Percentiles rank a stretch among this genome's conserved stretches.
Conservation (phyloP, 495 filamentous ascomycete species). For the Penicillium paxilli region DNA sequence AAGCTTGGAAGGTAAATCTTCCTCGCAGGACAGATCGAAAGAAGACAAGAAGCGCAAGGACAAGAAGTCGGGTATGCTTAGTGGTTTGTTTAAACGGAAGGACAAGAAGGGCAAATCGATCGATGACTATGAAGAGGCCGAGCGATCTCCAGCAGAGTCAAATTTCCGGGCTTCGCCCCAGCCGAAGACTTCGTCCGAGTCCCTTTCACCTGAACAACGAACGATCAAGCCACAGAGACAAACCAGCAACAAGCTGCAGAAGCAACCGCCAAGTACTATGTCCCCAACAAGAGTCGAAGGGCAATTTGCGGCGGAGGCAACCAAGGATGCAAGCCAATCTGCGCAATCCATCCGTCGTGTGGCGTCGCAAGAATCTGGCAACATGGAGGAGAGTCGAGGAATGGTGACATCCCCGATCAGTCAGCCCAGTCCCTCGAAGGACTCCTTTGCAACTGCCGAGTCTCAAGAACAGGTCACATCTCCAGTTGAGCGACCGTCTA, state of each 20-base stretch:
- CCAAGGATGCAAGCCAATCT: slow-evolving; percentile 13
- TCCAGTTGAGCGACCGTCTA: slow-evolving; percentile 30
- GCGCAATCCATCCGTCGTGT: slow-evolving; percentile 43
- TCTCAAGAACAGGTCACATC: slow-evolving; percentile 23
- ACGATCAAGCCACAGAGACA: slow-evolving; percentile 72
- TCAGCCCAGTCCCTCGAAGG: slow-evolving; percentile 26
- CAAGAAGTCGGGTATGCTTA: slow-evolving; percentile 88
- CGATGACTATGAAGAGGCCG: slow-evolving; percentile 65
- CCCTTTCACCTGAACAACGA: slow-evolving; percentile 34
- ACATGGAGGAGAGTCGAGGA: slow-evolving; percentile 18
- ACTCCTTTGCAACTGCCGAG: slow-evolving; percentile 23
- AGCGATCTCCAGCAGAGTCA: slow-evolving; percentile 61
- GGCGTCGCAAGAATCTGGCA: slow-evolving; percentile 31
- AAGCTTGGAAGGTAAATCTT: slow-evolving; percentile 50
- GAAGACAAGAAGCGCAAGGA: slow-evolving; percentile 89
- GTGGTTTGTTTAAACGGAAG: slow-evolving; percentile 92
- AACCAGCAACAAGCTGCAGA: slow-evolving; percentile 34
- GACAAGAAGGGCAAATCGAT: slow-evolving; percentile 76
- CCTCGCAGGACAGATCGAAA: slow-evolving; percentile 55
- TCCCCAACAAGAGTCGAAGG: slow-evolving; percentile 43
- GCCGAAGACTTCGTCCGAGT: slow-evolving; percentile 52
- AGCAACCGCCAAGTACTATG: slow-evolving; percentile 36
- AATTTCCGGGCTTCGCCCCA: slow-evolving; percentile 49
- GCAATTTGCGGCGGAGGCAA: not conserved
- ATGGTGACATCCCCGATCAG: slow-evolving; percentile 18